Percentiles rank a stretch among this genome's conserved stretches.
phyloP scores from a whole-genome alignment of 176 grass and related monocot genomes.

The Neostapfia colusana region DNA sequence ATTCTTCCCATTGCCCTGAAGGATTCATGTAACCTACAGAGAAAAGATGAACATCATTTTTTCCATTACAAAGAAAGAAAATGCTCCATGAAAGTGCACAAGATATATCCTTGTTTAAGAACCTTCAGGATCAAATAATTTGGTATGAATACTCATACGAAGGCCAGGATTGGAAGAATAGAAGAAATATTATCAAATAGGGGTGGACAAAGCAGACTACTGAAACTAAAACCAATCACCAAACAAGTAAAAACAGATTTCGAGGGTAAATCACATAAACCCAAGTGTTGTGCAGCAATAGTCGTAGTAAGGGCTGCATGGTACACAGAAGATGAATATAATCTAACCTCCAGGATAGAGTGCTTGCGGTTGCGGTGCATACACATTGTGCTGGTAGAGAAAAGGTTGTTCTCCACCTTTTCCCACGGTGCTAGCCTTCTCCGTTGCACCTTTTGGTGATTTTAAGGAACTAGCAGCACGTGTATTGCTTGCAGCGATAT shows the following conservation, averaged over 20 bases:
- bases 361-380: slow-evolving; percentile 61
- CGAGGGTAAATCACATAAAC: slow-evolving; percentile 9
- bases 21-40: slow-evolving; percentile 56
- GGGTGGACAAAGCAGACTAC: slow-evolving; percentile 12
- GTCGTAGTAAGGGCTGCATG: not conserved
- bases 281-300: not conserved
- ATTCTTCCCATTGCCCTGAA: slow-evolving; percentile 67
- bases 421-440: slow-evolving; percentile 44
- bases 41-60: slow-evolving; percentile 11
- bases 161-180: not conserved
- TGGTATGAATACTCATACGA: not conserved
- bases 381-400: slow-evolving; percentile 56
- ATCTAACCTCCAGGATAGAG: slow-evolving; percentile 62
- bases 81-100: not conserved
- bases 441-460: slow-evolving; percentile 44
- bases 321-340: slow-evolving; percentile 23
- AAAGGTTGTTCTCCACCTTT: slow-evolving; percentile 55
- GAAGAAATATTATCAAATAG: slow-evolving; percentile 11
- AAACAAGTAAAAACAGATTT: slow-evolving; percentile 20
- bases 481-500: slow-evolving; percentile 27
- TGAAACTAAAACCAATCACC: slow-evolving; percentile 8
- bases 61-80: not conserved
- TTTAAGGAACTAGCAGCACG: slow-evolving; percentile 44
- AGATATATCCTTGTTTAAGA: slow-evolving; percentile 17
- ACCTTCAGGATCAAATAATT: not conserved